These are phyloP conservation scores for Mycosphaerella sp. DNA, from an alignment of 2,329 filamentous ascomycete genomes.

Conservation along the genomic window DNA sequence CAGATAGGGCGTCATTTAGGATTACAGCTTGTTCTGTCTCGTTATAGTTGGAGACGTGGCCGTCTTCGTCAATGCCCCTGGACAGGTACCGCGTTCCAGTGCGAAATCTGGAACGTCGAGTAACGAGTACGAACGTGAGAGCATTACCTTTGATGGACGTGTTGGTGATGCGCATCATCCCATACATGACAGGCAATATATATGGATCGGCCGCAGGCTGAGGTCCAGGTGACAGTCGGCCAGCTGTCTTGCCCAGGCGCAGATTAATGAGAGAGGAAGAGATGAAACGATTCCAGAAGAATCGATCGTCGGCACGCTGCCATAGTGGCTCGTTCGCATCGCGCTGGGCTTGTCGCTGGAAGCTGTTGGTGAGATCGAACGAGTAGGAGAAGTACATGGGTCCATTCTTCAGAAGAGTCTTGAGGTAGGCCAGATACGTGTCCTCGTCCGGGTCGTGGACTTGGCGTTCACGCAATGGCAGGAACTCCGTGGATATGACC, in stretches of 20 bases:
- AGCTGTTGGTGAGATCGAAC: constrained; percentile 91
- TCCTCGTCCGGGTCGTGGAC: constrained; percentile 93
- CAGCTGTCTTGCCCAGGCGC: constrained; percentile 54
- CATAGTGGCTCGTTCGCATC: constrained; percentile 71
- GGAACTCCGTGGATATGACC: constrained; percentile 81
- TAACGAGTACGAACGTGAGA: constrained; percentile 81
- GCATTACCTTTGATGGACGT: constrained; percentile 80
- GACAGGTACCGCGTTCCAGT: constrained; percentile 94
- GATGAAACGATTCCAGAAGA: constrained; percentile 97
- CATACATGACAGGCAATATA: constrained; percentile 92
- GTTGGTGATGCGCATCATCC: constrained; percentile 85
- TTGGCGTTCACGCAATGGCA: constrained; percentile 86
- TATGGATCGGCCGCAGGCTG: constrained; percentile 80
- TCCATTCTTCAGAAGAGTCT: constrained; percentile 70
- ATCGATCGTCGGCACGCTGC: constrained; percentile 90
- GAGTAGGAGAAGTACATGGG: constrained; percentile 99
- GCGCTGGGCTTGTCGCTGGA: constrained; percentile 82
- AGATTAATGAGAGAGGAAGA: constrained; percentile 90
- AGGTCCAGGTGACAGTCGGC: constrained; percentile 58
- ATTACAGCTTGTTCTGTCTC: constrained; percentile 93
- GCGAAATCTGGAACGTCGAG: constrained; percentile 77
- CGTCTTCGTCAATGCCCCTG: constrained; percentile 84
- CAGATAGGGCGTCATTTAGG: constrained; percentile 69
- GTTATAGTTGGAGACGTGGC: constrained; percentile 97
- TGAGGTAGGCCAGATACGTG: constrained; percentile 76